Base-by-base conservation (phyloP, 495 filamentous ascomycete species). In the Clavariopsis aquatica region DNA sequence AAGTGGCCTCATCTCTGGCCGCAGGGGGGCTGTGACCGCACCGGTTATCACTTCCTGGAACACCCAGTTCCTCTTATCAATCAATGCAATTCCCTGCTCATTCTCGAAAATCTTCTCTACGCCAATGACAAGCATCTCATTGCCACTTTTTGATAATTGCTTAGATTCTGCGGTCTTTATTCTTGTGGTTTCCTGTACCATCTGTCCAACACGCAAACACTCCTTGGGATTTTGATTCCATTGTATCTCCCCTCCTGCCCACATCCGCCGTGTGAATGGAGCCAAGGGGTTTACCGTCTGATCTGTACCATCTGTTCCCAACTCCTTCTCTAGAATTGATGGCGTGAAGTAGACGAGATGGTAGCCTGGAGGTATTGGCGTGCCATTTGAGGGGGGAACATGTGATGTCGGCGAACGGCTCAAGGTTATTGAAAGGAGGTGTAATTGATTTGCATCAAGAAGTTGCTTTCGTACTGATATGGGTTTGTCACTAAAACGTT, bases 231-330 rank as follows among this genome's bases (percentile, higher is more conserved):
- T 76, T 10, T 73, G 64, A 7, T 74, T 75, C 83, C 83, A 87
- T n/a, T 69, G 53, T 24, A 87, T 77, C 60, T 79, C 76, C 0
- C 90, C 91, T 26, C 89, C 90, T 1, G 88, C 88, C 91, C 91
- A 95, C 84, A 95, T 87, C 24, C 90, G 83, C 23, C 88, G 80
- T 24, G 79, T 82, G 62, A 85, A 93, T 0, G 87, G 85, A 0
- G 60, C 29, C 2, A 84, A 82, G 0, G 91, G 90, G 46, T 81
- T 86, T 62, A 92, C 89, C 1, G 82, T 82, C 1, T 77, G 74
- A 74, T 93, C 91, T 1, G 89, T 89, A 34, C 90, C 90, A 74
- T 95, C 91, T 2, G 74, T 69, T 1, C 86, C 81, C 3, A 93
- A 81, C 1, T 81, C 70, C 2, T 62, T 6, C 27, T 67, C 59